A percentile compares a stretch with the other conserved stretches of the same genome.
phyloP scores from a whole-genome alignment of 331 rosid genomes.

The Spiraea crenata region DNA sequence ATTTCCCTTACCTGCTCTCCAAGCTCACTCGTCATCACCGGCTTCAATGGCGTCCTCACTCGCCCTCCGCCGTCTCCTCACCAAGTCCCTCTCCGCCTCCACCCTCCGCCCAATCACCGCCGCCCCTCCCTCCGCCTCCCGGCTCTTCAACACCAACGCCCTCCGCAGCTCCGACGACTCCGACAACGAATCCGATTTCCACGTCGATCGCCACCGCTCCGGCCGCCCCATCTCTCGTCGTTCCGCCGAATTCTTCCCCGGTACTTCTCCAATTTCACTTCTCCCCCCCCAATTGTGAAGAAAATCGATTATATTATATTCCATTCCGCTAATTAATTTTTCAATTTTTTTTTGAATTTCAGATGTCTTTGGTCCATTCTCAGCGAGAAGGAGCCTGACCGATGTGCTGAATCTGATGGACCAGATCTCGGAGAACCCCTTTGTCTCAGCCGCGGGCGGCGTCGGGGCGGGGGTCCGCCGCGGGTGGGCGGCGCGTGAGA shows the following conservation, averaged over 20 bases:
- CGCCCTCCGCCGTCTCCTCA: conserved; percentile 27
- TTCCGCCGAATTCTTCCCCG: conserved; percentile 40
- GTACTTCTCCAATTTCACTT: conserved; percentile 28
- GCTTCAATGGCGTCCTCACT: conserved; percentile 41
- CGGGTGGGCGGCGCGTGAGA: conserved; percentile 42
- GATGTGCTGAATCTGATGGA: conserved; percentile 52
- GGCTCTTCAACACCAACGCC: conserved; percentile 55
- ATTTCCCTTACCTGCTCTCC: background rate
- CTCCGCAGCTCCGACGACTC: conserved; percentile 23
- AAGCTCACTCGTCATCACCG: background rate
- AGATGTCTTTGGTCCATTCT: conserved; percentile 65
- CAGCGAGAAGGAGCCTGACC: conserved; percentile 33
- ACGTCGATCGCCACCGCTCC: conserved; percentile 12
- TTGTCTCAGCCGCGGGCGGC: conserved; percentile 41
- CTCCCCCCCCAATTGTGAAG: too few species aligned
- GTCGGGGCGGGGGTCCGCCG: conserved; percentile 49
- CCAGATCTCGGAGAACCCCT: conserved; percentile 54
- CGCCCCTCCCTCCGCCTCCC: conserved; percentile 26
- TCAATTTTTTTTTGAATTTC: background rate
- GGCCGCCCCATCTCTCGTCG: conserved; percentile 31
- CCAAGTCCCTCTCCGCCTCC: conserved; percentile 21
- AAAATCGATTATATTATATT: background rate
- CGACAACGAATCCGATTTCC: conserved; percentile 15
- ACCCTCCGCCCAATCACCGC: conserved; percentile 24
- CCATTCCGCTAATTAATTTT: background rate